A percentile compares a stretch with the other conserved stretches of the same genome.
phyloP scores from a whole-genome alignment of 768 basidiomycete genomes.

The Favolaschia claudopus region DNA sequence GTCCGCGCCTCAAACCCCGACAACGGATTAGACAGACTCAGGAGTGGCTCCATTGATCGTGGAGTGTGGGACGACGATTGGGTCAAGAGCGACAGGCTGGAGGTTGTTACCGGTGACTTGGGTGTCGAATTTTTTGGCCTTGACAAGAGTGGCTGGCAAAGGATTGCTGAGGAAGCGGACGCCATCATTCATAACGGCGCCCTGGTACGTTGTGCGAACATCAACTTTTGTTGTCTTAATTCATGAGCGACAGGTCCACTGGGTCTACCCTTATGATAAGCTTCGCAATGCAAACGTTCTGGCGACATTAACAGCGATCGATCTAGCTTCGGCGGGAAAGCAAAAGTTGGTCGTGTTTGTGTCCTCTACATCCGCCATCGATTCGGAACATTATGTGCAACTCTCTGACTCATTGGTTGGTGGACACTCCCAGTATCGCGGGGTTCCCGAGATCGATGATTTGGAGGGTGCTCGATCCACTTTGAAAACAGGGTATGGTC shows the following conservation, averaged over 20 bases:
- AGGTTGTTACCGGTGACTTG: slow-evolving; percentile 88
- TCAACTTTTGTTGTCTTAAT: neutral
- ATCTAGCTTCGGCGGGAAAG: slow-evolving; percentile 76
- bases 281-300: slow-evolving; percentile 93
- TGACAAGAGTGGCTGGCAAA: slow-evolving; percentile 65
- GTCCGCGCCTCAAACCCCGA: slow-evolving; percentile 74
- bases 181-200: slow-evolving; percentile 95
- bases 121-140: slow-evolving; percentile 80
- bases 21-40: slow-evolving; percentile 73
- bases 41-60: slow-evolving; percentile 75
- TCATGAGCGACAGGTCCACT: slow-evolving; percentile 75
- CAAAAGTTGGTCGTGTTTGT: slow-evolving; percentile 89
- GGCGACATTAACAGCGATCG: slow-evolving; percentile 83
- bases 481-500: slow-evolving; percentile 93
- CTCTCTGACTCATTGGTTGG: slow-evolving; percentile 76
- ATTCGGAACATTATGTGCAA: slow-evolving; percentile 89
- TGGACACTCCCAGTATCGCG: slow-evolving; percentile 52
- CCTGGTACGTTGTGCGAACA: slow-evolving; percentile 63
- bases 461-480: slow-evolving; percentile 81
- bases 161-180: slow-evolving; percentile 76
- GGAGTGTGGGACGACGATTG: slow-evolving; percentile 91
- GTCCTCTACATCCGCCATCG: slow-evolving; percentile 94
- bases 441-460: slow-evolving; percentile 88
- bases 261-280: slow-evolving; percentile 98
- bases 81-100: slow-evolving; percentile 70